These are phyloP conservation scores for Tympanopsis confertula DNA, from an alignment of 2,329 filamentous ascomycete genomes.

Conservation along the genomic window DNA sequence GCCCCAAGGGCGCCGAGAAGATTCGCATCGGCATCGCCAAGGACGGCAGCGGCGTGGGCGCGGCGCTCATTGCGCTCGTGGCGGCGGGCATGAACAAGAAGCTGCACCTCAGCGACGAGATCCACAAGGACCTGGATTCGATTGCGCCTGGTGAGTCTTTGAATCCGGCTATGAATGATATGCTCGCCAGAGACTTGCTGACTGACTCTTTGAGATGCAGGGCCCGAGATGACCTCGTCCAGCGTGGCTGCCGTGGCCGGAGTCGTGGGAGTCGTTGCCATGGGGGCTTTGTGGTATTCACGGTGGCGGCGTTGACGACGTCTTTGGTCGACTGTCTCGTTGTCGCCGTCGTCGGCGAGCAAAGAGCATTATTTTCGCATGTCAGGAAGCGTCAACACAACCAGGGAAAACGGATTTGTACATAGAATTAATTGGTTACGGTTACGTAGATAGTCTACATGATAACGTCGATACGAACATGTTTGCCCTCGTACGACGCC, in stretches of 20 bases:
- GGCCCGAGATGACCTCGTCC: neutral
- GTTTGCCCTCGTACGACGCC: too few relatives aligned
- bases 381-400: too few relatives aligned
- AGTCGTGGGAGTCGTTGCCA: neutral
- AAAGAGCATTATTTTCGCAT: too few relatives aligned
- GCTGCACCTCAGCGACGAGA: neutral
- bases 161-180: neutral
- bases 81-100: constrained; percentile 57
- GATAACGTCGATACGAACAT: too few relatives aligned
- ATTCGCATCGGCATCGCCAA: constrained; percentile 93
- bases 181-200: neutral
- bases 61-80: constrained; percentile 84
- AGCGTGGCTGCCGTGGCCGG: neutral
- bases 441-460: too few relatives aligned
- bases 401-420: too few relatives aligned
- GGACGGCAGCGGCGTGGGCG: constrained; percentile 91
- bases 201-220: neutral
- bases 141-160: neutral
- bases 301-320: too few relatives aligned
- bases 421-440: too few relatives aligned
- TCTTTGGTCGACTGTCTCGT: too few relatives aligned
- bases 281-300: too few relatives aligned
- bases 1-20: constrained; percentile 66
- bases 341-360: too few relatives aligned
- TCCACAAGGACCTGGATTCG: neutral